Evolutionary conservation across 495 filamentous ascomycete species (phyloP).

Genomic region (Daldinia childiae): DNA sequence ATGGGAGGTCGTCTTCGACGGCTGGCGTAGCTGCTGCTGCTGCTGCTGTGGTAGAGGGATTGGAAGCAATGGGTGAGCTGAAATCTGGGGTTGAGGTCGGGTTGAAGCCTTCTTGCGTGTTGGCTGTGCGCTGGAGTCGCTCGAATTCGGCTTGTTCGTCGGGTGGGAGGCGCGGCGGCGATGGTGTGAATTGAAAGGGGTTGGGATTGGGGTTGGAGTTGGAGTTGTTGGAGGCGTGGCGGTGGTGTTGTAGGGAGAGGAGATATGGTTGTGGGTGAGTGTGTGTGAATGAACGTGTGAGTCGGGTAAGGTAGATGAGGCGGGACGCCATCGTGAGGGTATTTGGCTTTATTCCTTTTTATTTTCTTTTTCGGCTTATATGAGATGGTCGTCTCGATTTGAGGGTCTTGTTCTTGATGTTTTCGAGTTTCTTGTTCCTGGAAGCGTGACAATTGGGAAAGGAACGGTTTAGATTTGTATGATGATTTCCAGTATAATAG

Average conservation of each 20-base stretch:
- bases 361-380: neutral
- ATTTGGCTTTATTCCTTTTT: neutral
- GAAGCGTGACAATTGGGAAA: no score
- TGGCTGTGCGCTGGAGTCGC: constrained; percentile 72
- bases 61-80: constrained; percentile 10
- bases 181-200: constrained; percentile 61
- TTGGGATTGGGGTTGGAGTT: constrained; percentile 46
- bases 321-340: constrained; percentile 26
- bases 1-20: constrained; percentile 12
- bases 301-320: constrained; percentile 20
- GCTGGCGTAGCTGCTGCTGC: neutral
- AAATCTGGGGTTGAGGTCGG: constrained; percentile 42
- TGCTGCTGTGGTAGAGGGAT: neutral
- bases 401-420: no score
- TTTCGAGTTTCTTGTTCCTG: no score
- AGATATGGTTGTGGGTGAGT: constrained; percentile 3
- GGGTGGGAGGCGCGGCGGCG: constrained; percentile 85
- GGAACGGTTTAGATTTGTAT: no score
- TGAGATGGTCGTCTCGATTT: no score
- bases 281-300: neutral
- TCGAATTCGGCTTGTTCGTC: constrained; percentile 95
- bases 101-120: constrained; percentile 50
- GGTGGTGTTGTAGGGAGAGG: neutral
- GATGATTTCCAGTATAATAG: no score
- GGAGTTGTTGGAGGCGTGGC: constrained; percentile 33